Percentiles rank a stretch among this genome's conserved stretches.
Conservation (phyloP, 2,329 filamentous ascomycete species). For the Dothideomycetes sp. region DNA sequence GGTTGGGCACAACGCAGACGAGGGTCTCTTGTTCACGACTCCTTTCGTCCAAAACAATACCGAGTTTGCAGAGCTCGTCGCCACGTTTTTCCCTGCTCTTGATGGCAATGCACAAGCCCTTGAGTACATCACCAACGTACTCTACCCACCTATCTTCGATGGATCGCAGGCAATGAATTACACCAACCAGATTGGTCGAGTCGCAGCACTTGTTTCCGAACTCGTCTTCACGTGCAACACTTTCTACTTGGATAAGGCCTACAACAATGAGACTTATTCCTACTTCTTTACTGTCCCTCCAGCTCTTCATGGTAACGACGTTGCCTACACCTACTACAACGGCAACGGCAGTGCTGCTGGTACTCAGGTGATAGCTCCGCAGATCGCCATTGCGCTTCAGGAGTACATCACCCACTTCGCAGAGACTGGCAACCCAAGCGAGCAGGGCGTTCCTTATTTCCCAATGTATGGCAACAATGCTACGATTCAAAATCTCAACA, state of each 20-base stretch:
- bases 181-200: constrained; percentile 31
- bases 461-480: constrained; percentile 34
- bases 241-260: constrained; percentile 37
- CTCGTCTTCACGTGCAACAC: constrained; percentile 39
- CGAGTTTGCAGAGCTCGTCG: constrained; percentile 18
- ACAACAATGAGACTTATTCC: constrained; percentile 34
- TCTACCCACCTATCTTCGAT: constrained; percentile 41
- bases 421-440: constrained; percentile 25
- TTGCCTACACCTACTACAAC: constrained; percentile 43
- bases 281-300: constrained; percentile 45
- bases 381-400: constrained; percentile 32
- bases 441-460: constrained; percentile 32
- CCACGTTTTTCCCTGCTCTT: constrained; percentile 18
- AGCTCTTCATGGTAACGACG: constrained; percentile 41
- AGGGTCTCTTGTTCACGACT: constrained; percentile 34
- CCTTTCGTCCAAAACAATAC: constrained; percentile 24
- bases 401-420: constrained; percentile 35
- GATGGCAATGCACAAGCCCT: constrained; percentile 19
- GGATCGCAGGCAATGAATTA: constrained; percentile 33
- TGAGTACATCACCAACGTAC: constrained; percentile 29
- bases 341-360: constrained; percentile 15
- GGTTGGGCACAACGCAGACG: constrained; percentile 32
- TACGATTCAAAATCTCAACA: constrained; percentile 33
- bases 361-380: constrained; percentile 10
- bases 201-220: constrained; percentile 32